Base-by-base conservation (phyloP, 371 early-diverging fungal genomes). In the Mortierella sp. region DNA sequence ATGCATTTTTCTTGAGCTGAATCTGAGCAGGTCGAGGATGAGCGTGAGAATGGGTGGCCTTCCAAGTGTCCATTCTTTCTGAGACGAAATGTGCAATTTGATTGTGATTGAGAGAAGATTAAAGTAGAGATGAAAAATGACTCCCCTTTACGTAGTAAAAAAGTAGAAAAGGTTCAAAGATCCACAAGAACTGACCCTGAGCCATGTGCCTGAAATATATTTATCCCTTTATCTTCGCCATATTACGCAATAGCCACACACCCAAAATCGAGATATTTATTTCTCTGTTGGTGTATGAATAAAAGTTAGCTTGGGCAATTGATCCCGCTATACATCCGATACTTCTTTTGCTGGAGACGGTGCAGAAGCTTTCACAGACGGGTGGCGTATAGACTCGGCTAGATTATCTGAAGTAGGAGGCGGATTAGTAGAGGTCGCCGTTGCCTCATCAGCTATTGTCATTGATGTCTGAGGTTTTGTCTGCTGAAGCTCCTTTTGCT, bases 1-100 rank as follows among this genome's bases (percentile, higher is more conserved):
- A 74, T 0, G 64, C 68, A 70, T 64, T 74, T 39, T 67, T 55
- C 24, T 28, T 78, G 0, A 37, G 74, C 28, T 63, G 74, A 14
- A 68, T 30, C n/a, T 39, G 70, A 39, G 45, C 14, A n/a, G 57
- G 62, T 0, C 63, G 64, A n/a, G 37, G 35, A 12, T 18, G 49
- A 37, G 24, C 12, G 37, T 39, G 59, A 14, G 70, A 51, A 59
- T 45, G 57, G 45, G 60, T 55, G 35, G 66, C 73, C 28, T 51
- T 63, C 64, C 64, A 64, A 28, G 62, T 62, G 43, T 72, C 72
- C 72, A 72, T 64, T 64, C 35, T 60, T 60, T 3, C 64, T 22
- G 52, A 16, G 35, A 28, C 5, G 28, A 9, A 63, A 35, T 39
- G 58, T 49, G 49, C 49, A 20, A 12, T n/a, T 3, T 49, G n/a